Evolutionary conservation across 2,329 filamentous ascomycete genomes (phyloP).

Genomic region (Pseudogymnoascus sp.): DNA sequence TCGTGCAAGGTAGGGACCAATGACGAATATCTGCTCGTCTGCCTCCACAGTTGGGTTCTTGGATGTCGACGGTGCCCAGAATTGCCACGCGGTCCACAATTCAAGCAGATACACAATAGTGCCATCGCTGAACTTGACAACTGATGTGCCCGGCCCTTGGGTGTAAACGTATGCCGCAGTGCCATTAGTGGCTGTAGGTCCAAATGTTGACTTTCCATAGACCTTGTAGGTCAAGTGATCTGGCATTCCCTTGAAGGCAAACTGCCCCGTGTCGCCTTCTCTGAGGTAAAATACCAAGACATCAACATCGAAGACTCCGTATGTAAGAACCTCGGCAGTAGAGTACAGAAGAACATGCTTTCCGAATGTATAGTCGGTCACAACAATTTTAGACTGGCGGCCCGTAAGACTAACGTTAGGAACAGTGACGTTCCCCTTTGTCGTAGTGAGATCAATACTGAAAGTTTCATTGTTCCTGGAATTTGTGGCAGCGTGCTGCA

Average conservation of each 20-base stretch:
- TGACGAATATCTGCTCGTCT: constrained; percentile 37
- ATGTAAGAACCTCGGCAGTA: constrained; percentile 41
- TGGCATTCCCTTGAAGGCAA: constrained; percentile 36
- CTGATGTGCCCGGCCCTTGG: constrained; percentile 37
- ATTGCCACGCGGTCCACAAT: constrained; percentile 43
- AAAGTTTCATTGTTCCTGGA: constrained; percentile 38
- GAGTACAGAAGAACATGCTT: constrained; percentile 40
- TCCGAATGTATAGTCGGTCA: constrained; percentile 44
- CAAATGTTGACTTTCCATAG: constrained; percentile 33
- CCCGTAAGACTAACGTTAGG: constrained; percentile 41
- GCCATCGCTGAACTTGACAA: constrained; percentile 40
- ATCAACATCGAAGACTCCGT: constrained; percentile 36
- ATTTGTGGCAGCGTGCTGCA: constrained; percentile 37
- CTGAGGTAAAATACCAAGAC: constrained; percentile 42
- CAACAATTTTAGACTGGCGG: constrained; percentile 44
- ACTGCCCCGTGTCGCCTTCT: constrained; percentile 39
- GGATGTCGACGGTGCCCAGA: constrained; percentile 44
- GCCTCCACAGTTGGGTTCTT: constrained; percentile 36
- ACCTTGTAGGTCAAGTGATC: constrained; percentile 31
- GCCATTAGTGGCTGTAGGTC: constrained; percentile 20
- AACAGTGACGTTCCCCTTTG: constrained; percentile 33
- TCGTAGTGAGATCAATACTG: constrained; percentile 39
- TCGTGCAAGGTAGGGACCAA: constrained; percentile 38
- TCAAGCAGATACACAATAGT: constrained; percentile 45
- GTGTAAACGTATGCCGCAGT: constrained; percentile 36